Evolutionary conservation across 331 rosid genomes (phyloP).

Genomic region (Cydonia oblonga): DNA sequence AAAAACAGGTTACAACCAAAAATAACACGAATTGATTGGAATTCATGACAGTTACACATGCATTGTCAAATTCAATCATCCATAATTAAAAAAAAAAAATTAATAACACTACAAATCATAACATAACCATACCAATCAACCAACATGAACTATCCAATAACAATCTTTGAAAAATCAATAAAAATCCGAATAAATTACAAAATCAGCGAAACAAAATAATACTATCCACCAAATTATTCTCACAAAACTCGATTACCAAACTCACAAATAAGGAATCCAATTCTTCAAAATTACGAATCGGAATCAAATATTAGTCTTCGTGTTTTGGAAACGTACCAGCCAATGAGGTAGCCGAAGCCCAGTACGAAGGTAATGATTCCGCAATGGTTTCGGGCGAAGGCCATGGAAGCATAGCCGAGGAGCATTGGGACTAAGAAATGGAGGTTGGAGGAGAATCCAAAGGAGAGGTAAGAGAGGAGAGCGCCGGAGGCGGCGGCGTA

Average conservation of each 20-base stretch:
- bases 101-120: neutral
- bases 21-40: neutral
- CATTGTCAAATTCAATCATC: neutral
- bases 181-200: no score
- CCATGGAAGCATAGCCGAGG: constrained; percentile 75
- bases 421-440: constrained; percentile 70
- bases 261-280: neutral
- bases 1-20: neutral
- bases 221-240: neutral
- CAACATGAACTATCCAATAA: neutral
- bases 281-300: neutral
- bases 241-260: neutral
- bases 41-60: neutral
- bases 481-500: constrained; percentile 63
- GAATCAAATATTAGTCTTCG: neutral
- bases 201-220: neutral
- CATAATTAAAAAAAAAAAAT: neutral
- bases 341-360: constrained; percentile 82
- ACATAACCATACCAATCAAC: neutral
- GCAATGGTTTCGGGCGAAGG: constrained; percentile 46
- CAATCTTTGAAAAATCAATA: neutral
- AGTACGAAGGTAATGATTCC: constrained; percentile 64
- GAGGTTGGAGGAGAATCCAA: constrained; percentile 81
- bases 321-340: constrained; percentile 38
- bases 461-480: constrained; percentile 62